Percentiles rank a stretch among this genome's conserved stretches.
These are phyloP conservation scores for Euphrasia arctica DNA, from an alignment of 305 asterid species.

Conservation along the genomic window DNA sequence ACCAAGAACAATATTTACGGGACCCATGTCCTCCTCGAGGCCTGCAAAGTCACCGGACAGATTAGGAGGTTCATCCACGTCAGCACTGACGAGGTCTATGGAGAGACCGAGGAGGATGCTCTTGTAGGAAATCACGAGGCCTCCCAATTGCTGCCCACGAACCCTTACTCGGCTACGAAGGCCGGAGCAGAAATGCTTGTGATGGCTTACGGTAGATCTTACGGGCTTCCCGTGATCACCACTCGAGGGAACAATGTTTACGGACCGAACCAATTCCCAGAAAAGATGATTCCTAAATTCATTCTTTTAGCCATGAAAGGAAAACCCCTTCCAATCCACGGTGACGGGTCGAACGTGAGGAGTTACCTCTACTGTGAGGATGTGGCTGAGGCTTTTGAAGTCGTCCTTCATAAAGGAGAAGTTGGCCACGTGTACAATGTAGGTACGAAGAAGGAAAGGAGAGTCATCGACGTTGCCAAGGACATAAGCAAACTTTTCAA, in stretches of 20 bases:
- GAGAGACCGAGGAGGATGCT: constrained; percentile 90
- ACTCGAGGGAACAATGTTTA: constrained; percentile 79
- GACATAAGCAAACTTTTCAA: constrained; percentile 76
- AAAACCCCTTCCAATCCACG: constrained; percentile 83
- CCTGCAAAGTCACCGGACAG: constrained; percentile 89
- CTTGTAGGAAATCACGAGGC: constrained; percentile 91
- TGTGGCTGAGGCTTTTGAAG: constrained; percentile 93
- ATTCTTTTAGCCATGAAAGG: constrained; percentile 83
- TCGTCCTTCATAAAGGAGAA: constrained; percentile 83
- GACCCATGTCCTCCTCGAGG: constrained; percentile 87
- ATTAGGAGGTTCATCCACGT: constrained; percentile 83
- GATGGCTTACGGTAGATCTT: constrained; percentile 90
- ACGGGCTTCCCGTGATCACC: constrained; percentile 75
- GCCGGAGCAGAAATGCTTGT: constrained; percentile 99
- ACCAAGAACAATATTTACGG: constrained; percentile 90
- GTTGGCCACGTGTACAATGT: constrained; percentile 92
- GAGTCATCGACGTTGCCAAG: constrained; percentile 82
- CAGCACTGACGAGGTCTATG: constrained; percentile 92
- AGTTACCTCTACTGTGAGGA: constrained; percentile 94
- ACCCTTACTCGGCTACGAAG: constrained; percentile 88
- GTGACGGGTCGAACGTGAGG: constrained; percentile 87
- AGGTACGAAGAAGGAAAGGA: constrained; percentile 84
- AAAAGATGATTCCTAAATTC: constrained; percentile 89
- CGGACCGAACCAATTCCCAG: constrained; percentile 90
- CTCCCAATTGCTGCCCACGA: constrained; percentile 83